These are phyloP conservation scores for Tylopilus vinaceipallidus DNA, from an alignment of 768 basidiomycete species.

Conservation along the genomic window DNA sequence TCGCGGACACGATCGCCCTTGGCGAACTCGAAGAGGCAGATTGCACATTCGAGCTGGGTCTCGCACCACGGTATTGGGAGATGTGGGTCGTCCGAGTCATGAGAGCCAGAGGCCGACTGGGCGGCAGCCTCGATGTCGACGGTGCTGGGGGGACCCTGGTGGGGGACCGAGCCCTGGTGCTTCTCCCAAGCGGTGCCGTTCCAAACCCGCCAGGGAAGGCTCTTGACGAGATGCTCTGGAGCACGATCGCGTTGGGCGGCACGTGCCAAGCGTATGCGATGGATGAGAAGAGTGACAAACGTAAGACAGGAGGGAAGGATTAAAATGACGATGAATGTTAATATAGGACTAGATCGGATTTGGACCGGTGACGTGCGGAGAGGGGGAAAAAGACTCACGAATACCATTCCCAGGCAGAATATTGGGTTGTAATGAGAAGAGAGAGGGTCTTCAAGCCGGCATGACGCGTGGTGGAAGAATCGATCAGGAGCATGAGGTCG, in stretches of 20 bases:
- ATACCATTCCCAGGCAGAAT: slow-evolving; percentile 90
- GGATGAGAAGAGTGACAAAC: slow-evolving; percentile 83
- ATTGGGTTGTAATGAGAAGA: slow-evolving; percentile 72
- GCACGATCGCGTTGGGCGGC: slow-evolving; percentile 83
- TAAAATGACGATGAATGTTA: slow-evolving; percentile 84
- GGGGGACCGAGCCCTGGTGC: slow-evolving; percentile 41
- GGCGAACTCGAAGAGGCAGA: slow-evolving; percentile 84
- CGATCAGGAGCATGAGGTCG: slow-evolving; percentile 65
- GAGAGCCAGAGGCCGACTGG: slow-evolving; percentile 18
- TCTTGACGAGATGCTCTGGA: slow-evolving; percentile 74
- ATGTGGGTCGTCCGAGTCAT: slow-evolving; percentile 25
- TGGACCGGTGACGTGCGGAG: slow-evolving; percentile 5
- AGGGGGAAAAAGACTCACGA: slow-evolving; percentile 49
- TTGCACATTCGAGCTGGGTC: slow-evolving; percentile 83
- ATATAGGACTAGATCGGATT: slow-evolving; percentile 57
- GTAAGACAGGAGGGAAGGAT: slow-evolving; percentile 89
- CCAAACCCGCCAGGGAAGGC: slow-evolving; percentile 82
- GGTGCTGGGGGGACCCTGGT: slow-evolving; percentile 29
- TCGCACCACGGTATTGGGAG: slow-evolving; percentile 71
- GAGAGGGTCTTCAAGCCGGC: slow-evolving; percentile 74
- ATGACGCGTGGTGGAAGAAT: slow-evolving; percentile 74
- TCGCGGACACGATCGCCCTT: slow-evolving; percentile 90
- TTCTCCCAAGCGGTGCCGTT: slow-evolving; percentile 81
- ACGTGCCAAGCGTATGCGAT: slow-evolving; percentile 80
- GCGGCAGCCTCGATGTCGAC: slow-evolving; percentile 41